Percentiles rank a stretch among this genome's conserved stretches.
Evolutionary conservation across 164 flowering plant species (phyloP).

Genomic region (Aristolochia contorta): DNA sequence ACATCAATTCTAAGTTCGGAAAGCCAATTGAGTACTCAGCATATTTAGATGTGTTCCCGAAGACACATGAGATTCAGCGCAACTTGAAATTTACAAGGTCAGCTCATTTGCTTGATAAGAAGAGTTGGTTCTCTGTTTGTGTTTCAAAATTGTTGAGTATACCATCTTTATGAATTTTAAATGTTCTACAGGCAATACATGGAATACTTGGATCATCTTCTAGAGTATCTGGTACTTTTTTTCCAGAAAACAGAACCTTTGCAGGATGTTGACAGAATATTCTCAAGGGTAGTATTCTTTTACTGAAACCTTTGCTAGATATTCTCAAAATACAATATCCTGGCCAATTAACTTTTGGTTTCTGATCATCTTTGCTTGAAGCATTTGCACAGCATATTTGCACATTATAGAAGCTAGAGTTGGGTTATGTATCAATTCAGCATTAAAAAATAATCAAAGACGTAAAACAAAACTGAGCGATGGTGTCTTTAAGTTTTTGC

Average conservation of each 20-base stretch:
- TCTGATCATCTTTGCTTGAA: neutral
- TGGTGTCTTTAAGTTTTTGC: too few relatives aligned
- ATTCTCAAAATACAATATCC: too few relatives aligned
- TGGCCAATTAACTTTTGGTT: neutral
- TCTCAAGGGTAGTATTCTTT: conserved; percentile 56
- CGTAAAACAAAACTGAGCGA: too few relatives aligned
- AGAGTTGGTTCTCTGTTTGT: too few relatives aligned
- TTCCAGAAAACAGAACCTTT: conserved; percentile 92
- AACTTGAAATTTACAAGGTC: conserved; percentile 69
- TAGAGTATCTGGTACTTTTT: conserved; percentile 70
- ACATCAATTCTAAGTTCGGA: conserved; percentile 81
- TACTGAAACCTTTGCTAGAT: too few relatives aligned
- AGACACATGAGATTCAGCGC: conserved; percentile 48
- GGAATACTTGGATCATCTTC: conserved; percentile 65
- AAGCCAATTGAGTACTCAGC: conserved; percentile 72
- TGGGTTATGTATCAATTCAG: too few relatives aligned
- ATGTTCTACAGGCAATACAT: conserved; percentile 58
- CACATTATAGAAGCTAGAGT: too few relatives aligned
- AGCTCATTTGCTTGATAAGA: neutral
- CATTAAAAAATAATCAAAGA: too few relatives aligned
- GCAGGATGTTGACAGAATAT: conserved; percentile 85
- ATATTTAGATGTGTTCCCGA: conserved; percentile 70
- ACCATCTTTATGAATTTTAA: neutral
- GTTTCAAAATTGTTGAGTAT: neutral
- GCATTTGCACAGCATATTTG: too few relatives aligned